phyloP scores from a whole-genome alignment of 768 basidiomycete species.

The Pulveroboletus sp. region DNA sequence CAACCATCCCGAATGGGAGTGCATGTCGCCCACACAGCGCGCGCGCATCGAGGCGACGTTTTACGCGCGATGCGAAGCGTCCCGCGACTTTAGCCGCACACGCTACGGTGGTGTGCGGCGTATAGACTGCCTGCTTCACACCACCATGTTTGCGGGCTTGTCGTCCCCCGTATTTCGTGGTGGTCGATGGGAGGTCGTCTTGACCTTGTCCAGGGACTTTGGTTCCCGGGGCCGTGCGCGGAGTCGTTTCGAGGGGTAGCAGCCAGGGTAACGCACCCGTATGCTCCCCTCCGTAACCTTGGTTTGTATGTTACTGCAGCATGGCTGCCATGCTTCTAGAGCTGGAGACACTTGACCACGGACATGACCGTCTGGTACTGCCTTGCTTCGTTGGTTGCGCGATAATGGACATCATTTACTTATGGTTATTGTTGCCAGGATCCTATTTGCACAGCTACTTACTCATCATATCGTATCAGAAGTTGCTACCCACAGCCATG shows the following conservation, averaged over 20 bases:
- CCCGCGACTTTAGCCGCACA: conserved; percentile 34
- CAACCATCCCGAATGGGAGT: conserved; percentile 41
- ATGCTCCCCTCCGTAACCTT: background rate
- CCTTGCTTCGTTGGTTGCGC: background rate
- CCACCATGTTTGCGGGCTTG: conserved; percentile 53
- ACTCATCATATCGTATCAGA: conserved; percentile 3
- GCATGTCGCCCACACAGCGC: conserved; percentile 40
- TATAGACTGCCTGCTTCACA: conserved; percentile 47
- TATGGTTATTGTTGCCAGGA: conserved; percentile 13
- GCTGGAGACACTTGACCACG: background rate
- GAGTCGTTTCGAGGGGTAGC: background rate
- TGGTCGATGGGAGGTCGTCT: conserved; percentile 38
- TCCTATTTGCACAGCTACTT: conserved; percentile 1
- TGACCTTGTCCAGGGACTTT: conserved; percentile 44
- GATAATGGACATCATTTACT: background rate
- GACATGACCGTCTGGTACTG: conserved; percentile 12
- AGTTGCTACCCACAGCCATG: background rate
- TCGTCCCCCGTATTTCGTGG: conserved; percentile 37
- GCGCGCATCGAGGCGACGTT: conserved; percentile 41
- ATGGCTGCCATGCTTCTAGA: conserved; percentile 1
- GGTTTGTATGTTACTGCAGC: conserved; percentile 4
- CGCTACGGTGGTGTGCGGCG: conserved; percentile 44
- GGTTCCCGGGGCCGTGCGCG: background rate
- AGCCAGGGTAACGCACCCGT: background rate
- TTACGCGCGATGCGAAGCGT: conserved; percentile 43